A percentile compares a stretch with the other conserved stretches of the same genome.
Evolutionary conservation across 139 green algal species (phyloP).

Genomic region (Coelastrella sp.): DNA sequence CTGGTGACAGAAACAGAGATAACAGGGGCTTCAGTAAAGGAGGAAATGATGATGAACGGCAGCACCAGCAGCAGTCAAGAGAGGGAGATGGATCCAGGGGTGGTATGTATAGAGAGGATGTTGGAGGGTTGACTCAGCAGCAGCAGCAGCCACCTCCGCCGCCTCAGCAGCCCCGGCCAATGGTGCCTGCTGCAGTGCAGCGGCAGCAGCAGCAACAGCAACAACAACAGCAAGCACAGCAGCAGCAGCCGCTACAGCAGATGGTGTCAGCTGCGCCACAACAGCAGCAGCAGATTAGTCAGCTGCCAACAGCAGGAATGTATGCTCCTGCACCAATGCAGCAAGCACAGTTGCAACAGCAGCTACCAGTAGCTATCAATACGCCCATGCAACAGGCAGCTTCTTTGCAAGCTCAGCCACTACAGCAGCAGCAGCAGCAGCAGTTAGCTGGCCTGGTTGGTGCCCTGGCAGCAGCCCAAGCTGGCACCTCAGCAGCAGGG

Average conservation of each 20-base stretch:
- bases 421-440: constrained; percentile 32
- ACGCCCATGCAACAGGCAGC: no score
- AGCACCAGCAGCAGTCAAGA: not conserved
- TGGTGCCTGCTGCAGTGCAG: not conserved
- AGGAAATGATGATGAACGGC: no score
- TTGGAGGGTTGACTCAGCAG: no score
- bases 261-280: not conserved
- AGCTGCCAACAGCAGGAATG: constrained; percentile 3
- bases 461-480: constrained; percentile 29
- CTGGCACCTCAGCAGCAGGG: not conserved
- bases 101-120: no score
- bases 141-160: not conserved
- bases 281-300: not conserved
- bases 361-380: no score
- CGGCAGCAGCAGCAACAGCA: constrained; percentile 22
- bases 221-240: constrained; percentile 17
- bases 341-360: not conserved
- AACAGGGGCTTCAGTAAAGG: no score
- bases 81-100: no score
- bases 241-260: constrained; percentile 16
- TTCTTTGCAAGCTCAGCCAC: no score
- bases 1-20: not conserved
- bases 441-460: not conserved
- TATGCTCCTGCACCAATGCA: not conserved
- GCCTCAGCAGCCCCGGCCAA: not conserved